These are phyloP conservation scores for Clitopilus hobsonii DNA, from an alignment of 768 basidiomycete genomes.

Conservation along the genomic window DNA sequence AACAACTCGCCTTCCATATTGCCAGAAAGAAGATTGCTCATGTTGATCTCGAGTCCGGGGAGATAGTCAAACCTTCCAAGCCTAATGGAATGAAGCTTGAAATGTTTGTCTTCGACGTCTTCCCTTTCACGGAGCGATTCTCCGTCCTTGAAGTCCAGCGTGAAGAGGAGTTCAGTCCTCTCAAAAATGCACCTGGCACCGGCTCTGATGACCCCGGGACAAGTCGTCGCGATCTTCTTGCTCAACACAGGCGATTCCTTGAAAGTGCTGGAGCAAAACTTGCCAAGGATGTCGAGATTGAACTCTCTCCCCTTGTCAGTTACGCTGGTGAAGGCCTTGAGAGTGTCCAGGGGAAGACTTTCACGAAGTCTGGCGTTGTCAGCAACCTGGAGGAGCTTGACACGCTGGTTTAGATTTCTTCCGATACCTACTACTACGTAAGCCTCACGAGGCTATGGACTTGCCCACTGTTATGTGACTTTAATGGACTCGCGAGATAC, in stretches of 20 bases:
- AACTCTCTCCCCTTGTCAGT: constrained; percentile 82
- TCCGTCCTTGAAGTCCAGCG: constrained; percentile 87
- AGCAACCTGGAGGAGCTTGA: constrained; percentile 68
- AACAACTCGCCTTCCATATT: constrained; percentile 92
- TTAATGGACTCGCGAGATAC: neutral
- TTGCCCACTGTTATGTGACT: neutral
- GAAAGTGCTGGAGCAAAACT: constrained; percentile 71
- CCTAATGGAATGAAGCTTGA: constrained; percentile 99
- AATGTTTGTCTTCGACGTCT: constrained; percentile 98
- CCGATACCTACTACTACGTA: too few relatives aligned
- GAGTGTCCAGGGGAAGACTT: constrained; percentile 68
- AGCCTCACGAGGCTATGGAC: constrained; percentile 1
- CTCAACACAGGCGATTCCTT: constrained; percentile 85
- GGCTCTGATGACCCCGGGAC: constrained; percentile 89
- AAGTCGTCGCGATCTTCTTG: constrained; percentile 82
- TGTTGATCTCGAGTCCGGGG: constrained; percentile 65
- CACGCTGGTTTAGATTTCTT: constrained; percentile 31
- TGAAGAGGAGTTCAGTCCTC: constrained; percentile 89
- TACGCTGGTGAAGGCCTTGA: constrained; percentile 94
- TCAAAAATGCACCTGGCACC: constrained; percentile 96
- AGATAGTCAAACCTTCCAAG: constrained; percentile 69
- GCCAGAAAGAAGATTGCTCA: constrained; percentile 96
- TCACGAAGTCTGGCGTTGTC: constrained; percentile 71
- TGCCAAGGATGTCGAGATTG: constrained; percentile 77
- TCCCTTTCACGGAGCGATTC: constrained; percentile 82